Evolutionary conservation across 495 filamentous ascomycete genomes (phyloP), one percentile per base, ranked within the genome.

Genomic region (Patellaria atrata): DNA sequence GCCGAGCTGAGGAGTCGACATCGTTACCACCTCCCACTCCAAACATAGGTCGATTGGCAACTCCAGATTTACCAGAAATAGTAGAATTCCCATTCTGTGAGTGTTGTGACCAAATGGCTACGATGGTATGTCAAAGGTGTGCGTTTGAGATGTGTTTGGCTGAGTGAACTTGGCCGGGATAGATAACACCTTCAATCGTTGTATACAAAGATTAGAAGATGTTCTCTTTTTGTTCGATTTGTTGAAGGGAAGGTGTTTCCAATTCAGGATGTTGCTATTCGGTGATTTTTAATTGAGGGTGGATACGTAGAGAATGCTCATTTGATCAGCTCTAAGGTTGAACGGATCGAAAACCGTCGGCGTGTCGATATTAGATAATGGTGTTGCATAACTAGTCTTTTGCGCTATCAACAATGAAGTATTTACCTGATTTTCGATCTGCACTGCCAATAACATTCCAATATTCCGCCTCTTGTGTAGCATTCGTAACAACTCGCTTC

Each of bases 401-500:
- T 38, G 59, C 66, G 35, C 71, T 81, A 40, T 84, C 71, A 13
- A 92, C 84, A 23, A 87, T 73, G 38, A 93, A 87, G 52, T 75
- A 93, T 43, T 62, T 67, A 16, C 79, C 81, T 7, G 68, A 68
- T 24, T 61, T 82, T 54, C 73, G 68, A 19, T 66, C 60, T 1
- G 82, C 79, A 14, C 64, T 63, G 0, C 60, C 68, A 22, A 92
- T 52, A 2, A 75, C 73, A 60, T 87, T 69, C 65, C 80, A 84
- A 51, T 70, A 58, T 56, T 73, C 68, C 10, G 40, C 56, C 10
- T 50, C 57, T 13, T 45, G 48, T 15, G 39, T 40, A 22, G 52
- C 51, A 22, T 37, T 40, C 5, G 42, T 26, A 34, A 43, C 41
- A 38, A 47, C 48, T 22, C 40, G 51, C 44, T 53, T 57, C 45